These are phyloP conservation scores for Gynochthodes officinalis DNA, from an alignment of 257 asterid genomes.

Conservation along the genomic window DNA sequence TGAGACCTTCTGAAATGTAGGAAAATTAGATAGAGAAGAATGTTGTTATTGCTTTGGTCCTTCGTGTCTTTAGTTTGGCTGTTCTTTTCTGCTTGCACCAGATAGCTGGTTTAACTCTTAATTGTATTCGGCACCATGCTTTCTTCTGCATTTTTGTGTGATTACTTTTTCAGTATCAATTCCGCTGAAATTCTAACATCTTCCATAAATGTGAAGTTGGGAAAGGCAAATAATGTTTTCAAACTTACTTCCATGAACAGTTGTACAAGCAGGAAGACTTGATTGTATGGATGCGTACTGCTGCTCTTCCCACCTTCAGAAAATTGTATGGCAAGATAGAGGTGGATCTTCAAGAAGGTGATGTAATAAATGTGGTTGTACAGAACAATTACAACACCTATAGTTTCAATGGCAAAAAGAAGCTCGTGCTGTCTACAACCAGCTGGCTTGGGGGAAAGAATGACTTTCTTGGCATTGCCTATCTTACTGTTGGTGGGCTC, in stretches of 20 bases:
- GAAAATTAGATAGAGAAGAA: background rate
- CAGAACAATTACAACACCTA: constrained; percentile 67
- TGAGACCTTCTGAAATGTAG: background rate
- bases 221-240: constrained; percentile 7
- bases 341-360: constrained; percentile 53
- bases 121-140: background rate
- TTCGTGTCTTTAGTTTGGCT: background rate
- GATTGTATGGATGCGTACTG: constrained; percentile 95
- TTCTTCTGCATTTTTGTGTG: background rate
- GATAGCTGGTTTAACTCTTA: background rate
- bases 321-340: constrained; percentile 78
- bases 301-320: constrained; percentile 90
- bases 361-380: constrained; percentile 49
- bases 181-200: background rate
- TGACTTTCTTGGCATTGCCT: constrained; percentile 76
- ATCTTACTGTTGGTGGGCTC: constrained; percentile 76
- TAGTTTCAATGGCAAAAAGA: constrained; percentile 83
- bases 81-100: background rate
- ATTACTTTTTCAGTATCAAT: background rate
- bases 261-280: constrained; percentile 75
- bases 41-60: background rate
- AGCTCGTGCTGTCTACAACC: constrained; percentile 84
- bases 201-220: background rate
- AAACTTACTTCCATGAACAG: constrained; percentile 40
- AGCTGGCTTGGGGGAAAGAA: constrained; percentile 95